Percentiles rank a stretch among this genome's conserved stretches.
These are phyloP conservation scores for Pelargonium nanum DNA, from an alignment of 345 rosid species.

Conservation along the genomic window DNA sequence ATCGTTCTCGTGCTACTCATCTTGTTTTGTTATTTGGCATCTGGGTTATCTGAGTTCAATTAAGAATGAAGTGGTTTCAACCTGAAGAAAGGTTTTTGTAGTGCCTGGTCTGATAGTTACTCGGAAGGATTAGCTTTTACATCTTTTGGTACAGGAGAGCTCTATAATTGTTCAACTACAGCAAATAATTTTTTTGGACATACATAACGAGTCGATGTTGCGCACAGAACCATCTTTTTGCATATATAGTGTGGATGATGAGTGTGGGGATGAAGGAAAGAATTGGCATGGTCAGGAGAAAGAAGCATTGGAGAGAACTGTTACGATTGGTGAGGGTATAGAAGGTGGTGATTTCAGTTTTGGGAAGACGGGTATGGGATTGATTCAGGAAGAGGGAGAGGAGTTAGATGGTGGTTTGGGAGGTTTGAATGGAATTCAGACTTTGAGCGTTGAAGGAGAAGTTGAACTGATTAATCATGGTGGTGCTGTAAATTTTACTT, in stretches of 20 bases:
- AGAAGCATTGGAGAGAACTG: background rate
- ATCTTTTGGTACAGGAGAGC: no score
- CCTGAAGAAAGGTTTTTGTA: background rate
- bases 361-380: slow-evolving; percentile 19
- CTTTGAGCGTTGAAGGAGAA: slow-evolving; percentile 19
- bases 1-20: no score
- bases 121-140: background rate
- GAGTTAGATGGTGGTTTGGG: slow-evolving; percentile 5
- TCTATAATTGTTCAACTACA: no score
- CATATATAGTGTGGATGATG: background rate
- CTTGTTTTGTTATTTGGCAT: no score
- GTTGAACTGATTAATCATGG: slow-evolving; percentile 45
- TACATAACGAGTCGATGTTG: background rate
- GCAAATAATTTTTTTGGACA: background rate
- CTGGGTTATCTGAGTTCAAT: background rate
- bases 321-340: background rate
- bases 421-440: slow-evolving; percentile 4
- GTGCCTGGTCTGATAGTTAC: no score
- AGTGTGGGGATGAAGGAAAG: background rate
- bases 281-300: background rate
- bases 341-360: background rate
- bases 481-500: slow-evolving; percentile 20
- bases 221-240: background rate
- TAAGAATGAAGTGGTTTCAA: background rate
- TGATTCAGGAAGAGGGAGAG: slow-evolving; percentile 33